Evolutionary conservation across 1,139 yeast genomes (phyloP).

Genomic region (Yamadazyma buinensis): DNA sequence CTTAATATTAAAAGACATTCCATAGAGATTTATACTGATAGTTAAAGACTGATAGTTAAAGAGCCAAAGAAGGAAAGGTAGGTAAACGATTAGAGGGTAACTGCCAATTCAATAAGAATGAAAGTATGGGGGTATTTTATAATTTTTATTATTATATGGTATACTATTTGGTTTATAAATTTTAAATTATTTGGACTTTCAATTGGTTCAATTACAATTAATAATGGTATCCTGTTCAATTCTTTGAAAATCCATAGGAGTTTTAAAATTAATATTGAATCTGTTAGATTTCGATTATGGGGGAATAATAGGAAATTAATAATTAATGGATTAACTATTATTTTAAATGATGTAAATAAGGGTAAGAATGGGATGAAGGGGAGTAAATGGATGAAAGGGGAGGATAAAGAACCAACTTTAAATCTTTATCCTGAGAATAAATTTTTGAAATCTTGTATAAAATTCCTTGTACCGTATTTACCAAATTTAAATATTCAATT

Average conservation of each 20-base stretch:
- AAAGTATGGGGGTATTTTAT: neutral
- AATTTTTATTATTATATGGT: conserved; percentile 17
- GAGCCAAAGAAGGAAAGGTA: too few relatives aligned
- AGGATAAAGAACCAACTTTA: conserved; percentile 5
- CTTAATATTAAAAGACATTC: too few relatives aligned
- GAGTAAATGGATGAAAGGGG: neutral
- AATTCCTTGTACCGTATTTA: conserved; percentile 17
- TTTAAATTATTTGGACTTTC: conserved; percentile 32
- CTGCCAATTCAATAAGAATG: too few relatives aligned
- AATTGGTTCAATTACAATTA: conserved; percentile 29
- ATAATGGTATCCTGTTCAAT: conserved; percentile 40
- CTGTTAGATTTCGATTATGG: conserved; percentile 37
- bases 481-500: conserved; percentile 29
- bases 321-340: conserved; percentile 17
- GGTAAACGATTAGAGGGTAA: too few relatives aligned
- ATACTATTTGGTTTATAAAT: conserved; percentile 24
- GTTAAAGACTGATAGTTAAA: too few relatives aligned
- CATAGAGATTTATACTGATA: too few relatives aligned
- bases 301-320: conserved; percentile 35
- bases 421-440: conserved; percentile 18
- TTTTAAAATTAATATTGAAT: conserved; percentile 16
- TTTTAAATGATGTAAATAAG: neutral
- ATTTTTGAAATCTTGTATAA: conserved; percentile 11
- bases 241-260: conserved; percentile 19
- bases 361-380: neutral